Percentiles rank a stretch among this genome's conserved stretches.
Conservation (phyloP, 2,329 filamentous ascomycete species). For the Diaporthe sp. region DNA sequence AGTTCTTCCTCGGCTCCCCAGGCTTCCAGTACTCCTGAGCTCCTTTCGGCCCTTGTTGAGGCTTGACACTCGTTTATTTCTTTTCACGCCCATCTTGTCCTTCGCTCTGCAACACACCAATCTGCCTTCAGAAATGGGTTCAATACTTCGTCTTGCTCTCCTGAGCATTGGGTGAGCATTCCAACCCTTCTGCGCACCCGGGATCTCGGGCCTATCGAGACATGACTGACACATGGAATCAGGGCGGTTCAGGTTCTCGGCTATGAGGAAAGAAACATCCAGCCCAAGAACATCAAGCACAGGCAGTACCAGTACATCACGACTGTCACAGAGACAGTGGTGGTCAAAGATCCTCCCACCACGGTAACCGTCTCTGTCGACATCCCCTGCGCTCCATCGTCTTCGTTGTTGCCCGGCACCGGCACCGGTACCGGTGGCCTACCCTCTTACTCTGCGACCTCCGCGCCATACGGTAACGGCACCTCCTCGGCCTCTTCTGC, state of each 20-base stretch:
- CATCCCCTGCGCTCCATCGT: slow-evolving; percentile 5
- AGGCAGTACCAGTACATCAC: slow-evolving; percentile 28
- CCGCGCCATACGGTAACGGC: slow-evolving; percentile 31
- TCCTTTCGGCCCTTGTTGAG: slow-evolving; percentile 22
- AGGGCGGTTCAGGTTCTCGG: slow-evolving; percentile 31
- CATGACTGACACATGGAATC: slow-evolving; percentile 31
- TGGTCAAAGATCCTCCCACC: slow-evolving; percentile 21
- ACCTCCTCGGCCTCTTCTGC: slow-evolving; percentile 16
- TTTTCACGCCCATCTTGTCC: slow-evolving; percentile 2
- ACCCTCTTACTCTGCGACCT: slow-evolving; percentile 9
- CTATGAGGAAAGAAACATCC: slow-evolving; percentile 11
- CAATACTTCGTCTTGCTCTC: slow-evolving; percentile 24
- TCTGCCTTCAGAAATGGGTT: slow-evolving; percentile 10
- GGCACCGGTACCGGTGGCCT: slow-evolving; percentile 23
- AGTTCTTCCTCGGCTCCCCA: neutral
- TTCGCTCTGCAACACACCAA: neutral
- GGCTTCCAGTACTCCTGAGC: slow-evolving; percentile 26
- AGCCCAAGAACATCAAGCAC: slow-evolving; percentile 23
- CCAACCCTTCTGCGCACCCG: neutral
- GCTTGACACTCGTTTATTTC: slow-evolving; percentile 29
- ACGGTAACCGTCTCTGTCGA: slow-evolving; percentile 30
- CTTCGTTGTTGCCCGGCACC: slow-evolving; percentile 2
- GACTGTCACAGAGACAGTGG: slow-evolving; percentile 30
- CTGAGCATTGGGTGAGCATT: slow-evolving; percentile 27
- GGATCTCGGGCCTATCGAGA: slow-evolving; percentile 3